Evolutionary conservation across 225 moss, liverwort and hornwort genomes (phyloP).

Genomic region (Sphagnum tenellum): DNA sequence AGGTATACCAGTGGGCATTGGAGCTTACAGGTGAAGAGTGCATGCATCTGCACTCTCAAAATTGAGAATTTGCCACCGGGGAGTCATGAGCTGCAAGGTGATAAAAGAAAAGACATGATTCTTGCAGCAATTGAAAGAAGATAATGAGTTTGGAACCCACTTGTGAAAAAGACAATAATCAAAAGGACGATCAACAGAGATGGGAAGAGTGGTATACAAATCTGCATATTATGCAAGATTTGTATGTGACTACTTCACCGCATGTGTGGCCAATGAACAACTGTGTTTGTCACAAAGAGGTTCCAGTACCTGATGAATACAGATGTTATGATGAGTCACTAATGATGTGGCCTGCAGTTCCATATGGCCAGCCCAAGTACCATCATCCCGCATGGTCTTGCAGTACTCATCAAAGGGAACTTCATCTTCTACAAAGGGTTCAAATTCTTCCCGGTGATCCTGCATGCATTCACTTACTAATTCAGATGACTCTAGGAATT

Average conservation of each 20-base stretch:
- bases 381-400: conserved; percentile 75
- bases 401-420: conserved; percentile 87
- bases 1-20: neutral
- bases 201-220: too few species aligned
- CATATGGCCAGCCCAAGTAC: conserved; percentile 96
- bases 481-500: too few species aligned
- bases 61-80: conserved; percentile 94
- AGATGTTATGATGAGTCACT: conserved; percentile 83
- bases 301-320: conserved; percentile 76
- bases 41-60: conserved; percentile 62
- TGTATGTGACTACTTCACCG: too few species aligned
- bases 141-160: too few species aligned
- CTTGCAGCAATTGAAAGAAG: neutral
- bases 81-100: conserved; percentile 62
- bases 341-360: conserved; percentile 92
- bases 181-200: too few species aligned
- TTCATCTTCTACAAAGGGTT: conserved; percentile 95
- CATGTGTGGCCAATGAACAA: too few species aligned
- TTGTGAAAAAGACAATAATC: too few species aligned
- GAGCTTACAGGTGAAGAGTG: conserved; percentile 72
- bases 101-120: conserved; percentile 3
- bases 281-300: too few species aligned
- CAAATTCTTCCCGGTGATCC: conserved; percentile 87
- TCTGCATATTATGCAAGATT: too few species aligned
- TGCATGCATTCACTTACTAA: conserved; percentile 8